Conservation (phyloP, 2,329 filamentous ascomycete genomes). For the Penicillium sp. region DNA sequence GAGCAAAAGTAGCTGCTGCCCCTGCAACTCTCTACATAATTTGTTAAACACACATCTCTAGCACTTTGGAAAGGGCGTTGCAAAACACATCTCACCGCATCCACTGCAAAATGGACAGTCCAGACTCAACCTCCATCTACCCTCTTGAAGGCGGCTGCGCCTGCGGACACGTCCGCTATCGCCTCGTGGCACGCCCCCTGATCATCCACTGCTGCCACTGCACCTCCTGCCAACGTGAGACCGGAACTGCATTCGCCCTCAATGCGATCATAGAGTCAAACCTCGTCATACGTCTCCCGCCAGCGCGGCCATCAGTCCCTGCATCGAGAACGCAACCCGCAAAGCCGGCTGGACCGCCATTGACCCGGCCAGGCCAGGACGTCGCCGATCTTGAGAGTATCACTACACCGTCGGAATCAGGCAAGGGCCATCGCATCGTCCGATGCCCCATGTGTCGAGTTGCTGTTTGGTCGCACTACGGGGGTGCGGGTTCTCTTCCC, state of each 20-base stretch:
- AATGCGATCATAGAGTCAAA: neutral
- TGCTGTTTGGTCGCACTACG: neutral
- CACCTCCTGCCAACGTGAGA: slow-evolving; percentile 1
- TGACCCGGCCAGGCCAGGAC: neutral
- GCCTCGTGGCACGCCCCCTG: neutral
- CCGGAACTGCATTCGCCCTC: neutral
- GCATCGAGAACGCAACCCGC: neutral
- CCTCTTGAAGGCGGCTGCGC: neutral
- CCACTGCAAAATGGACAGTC: neutral
- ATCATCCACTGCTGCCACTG: slow-evolving; percentile 2
- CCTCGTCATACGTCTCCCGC: neutral
- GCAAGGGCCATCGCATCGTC: neutral
- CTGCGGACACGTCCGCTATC: neutral
- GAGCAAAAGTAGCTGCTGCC: too few relatives aligned
- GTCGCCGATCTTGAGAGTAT: neutral
- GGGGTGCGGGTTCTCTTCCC: neutral
- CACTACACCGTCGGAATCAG: neutral
- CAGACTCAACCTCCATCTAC: neutral
- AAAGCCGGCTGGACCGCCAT: neutral
- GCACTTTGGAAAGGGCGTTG: too few relatives aligned
- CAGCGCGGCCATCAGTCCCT: neutral
- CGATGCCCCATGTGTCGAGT: neutral
- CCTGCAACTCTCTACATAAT: too few relatives aligned
- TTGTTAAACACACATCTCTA: too few relatives aligned
- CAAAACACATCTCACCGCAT: too few relatives aligned